Evolutionary conservation across 1,284 basidiomycete species (phyloP).

Genomic region (Sporisorium scitamineum): DNA sequence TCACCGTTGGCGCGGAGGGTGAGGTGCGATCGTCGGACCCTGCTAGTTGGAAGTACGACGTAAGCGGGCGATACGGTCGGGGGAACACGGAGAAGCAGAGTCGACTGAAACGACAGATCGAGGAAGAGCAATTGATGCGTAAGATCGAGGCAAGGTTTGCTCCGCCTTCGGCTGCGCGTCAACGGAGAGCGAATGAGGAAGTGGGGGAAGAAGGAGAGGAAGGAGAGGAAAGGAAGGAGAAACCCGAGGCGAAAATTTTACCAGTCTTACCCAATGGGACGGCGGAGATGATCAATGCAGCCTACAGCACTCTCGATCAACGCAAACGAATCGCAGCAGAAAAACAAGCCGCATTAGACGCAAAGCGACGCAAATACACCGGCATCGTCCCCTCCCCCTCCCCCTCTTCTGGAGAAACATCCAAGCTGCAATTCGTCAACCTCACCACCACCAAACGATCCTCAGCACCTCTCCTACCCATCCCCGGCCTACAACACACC

Average conservation of each 20-base stretch:
- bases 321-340: conserved; percentile 29
- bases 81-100: conserved; percentile 32
- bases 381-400: conserved; percentile 16
- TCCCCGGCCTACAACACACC: conserved; percentile 5
- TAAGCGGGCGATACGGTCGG: conserved; percentile 36
- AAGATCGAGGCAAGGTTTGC: conserved; percentile 34
- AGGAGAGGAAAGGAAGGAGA: not conserved
- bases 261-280: conserved; percentile 32
- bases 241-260: conserved; percentile 1
- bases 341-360: not conserved
- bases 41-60: conserved; percentile 41
- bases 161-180: not conserved
- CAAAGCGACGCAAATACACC: conserved; percentile 34
- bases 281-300: conserved; percentile 39
- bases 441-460: not conserved
- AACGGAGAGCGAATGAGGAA: not conserved
- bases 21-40: conserved; percentile 34
- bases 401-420: not conserved
- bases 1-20: not conserved
- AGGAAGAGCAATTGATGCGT: conserved; percentile 34
- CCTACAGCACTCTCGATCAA: conserved; percentile 39
- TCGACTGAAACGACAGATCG: conserved; percentile 31
- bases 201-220: not conserved
- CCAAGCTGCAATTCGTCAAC: conserved; percentile 22
- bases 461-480: conserved; percentile 8